These are phyloP conservation scores for Eleusine indica DNA, from an alignment of 176 grass and related monocot genomes.

Conservation along the genomic window DNA sequence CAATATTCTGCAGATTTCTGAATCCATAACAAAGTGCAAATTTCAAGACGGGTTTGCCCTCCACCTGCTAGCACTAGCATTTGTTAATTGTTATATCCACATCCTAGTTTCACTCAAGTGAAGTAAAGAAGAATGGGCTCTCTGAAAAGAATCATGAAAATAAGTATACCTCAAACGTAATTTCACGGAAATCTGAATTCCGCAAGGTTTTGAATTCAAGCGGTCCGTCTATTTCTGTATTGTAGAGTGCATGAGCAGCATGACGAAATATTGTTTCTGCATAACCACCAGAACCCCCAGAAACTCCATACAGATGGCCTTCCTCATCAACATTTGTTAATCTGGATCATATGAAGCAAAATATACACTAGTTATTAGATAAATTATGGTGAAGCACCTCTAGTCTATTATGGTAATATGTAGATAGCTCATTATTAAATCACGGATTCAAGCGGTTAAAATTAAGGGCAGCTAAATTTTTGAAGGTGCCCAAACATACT, in stretches of 20 bases:
- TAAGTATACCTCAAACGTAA: slow-evolving; percentile 69
- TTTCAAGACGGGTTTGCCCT: slow-evolving; percentile 82
- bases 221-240: slow-evolving; percentile 63
- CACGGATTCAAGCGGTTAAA: not conserved
- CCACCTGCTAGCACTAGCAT: slow-evolving; percentile 63
- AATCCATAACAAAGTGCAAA: slow-evolving; percentile 98
- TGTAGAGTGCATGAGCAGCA: slow-evolving; percentile 72
- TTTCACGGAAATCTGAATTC: slow-evolving; percentile 89
- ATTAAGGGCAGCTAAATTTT: not conserved
- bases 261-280: slow-evolving; percentile 86
- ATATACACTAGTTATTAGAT: slow-evolving; percentile 1
- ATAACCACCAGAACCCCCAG: slow-evolving; percentile 94
- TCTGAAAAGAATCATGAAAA: slow-evolving; percentile 1
- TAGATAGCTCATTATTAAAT: not conserved
- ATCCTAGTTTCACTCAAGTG: not conserved
- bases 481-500: not conserved
- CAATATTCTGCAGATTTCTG: slow-evolving; percentile 91
- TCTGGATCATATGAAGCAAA: slow-evolving; percentile 44
- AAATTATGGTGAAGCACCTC: slow-evolving; percentile 9
- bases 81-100: slow-evolving; percentile 23
- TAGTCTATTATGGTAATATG: not conserved
- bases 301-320: slow-evolving; percentile 83
- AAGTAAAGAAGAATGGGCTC: not conserved
- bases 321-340: slow-evolving; percentile 87
- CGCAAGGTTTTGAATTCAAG: slow-evolving; percentile 73